A percentile compares a stretch with the other conserved stretches of the same genome.
Evolutionary conservation across 192 early-diverging fungal genomes (phyloP).

Genomic region (Thamnidium elegans): DNA sequence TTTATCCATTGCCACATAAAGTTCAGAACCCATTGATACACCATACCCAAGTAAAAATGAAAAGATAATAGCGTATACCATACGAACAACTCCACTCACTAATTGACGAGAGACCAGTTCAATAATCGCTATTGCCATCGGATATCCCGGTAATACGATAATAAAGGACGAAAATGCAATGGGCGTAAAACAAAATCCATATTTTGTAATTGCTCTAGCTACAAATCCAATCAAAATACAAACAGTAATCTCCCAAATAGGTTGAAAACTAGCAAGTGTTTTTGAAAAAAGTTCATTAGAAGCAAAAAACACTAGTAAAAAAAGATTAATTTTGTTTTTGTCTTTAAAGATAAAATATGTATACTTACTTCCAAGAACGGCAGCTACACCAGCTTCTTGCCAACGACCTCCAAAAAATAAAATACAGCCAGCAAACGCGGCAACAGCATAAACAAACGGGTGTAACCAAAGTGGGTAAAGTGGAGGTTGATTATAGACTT

Average conservation of each 20-base stretch:
- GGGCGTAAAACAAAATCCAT: conserved; percentile 62
- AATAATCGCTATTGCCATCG: conserved; percentile 78
- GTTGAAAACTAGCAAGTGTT: conserved; percentile 43
- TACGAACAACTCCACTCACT: conserved; percentile 83
- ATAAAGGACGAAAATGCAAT: conserved; percentile 62
- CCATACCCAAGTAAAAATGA: conserved; percentile 79
- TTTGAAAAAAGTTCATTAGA: conserved; percentile 53
- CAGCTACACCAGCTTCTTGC: conserved; percentile 59
- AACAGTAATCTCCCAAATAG: conserved; percentile 48
- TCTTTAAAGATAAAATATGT: too few species aligned
- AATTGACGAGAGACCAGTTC: conserved; percentile 87
- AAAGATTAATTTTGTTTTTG: neutral
- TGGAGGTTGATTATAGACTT: conserved; percentile 52
- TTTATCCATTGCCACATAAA: conserved; percentile 18
- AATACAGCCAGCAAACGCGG: conserved; percentile 57
- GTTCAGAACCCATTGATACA: conserved; percentile 51
- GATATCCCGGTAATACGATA: conserved; percentile 74
- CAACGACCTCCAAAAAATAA: conserved; percentile 71
- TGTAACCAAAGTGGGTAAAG: conserved; percentile 60
- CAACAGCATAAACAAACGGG: conserved; percentile 50
- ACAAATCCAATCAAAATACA: conserved; percentile 47
- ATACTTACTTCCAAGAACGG: conserved; percentile 38
- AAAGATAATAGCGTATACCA: conserved; percentile 79
- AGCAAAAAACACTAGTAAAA: conserved; percentile 40
- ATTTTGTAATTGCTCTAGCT: conserved; percentile 29